Evolutionary conservation across 1,284 basidiomycete genomes (phyloP).

Genomic region (Ceratobasidium sp.): DNA sequence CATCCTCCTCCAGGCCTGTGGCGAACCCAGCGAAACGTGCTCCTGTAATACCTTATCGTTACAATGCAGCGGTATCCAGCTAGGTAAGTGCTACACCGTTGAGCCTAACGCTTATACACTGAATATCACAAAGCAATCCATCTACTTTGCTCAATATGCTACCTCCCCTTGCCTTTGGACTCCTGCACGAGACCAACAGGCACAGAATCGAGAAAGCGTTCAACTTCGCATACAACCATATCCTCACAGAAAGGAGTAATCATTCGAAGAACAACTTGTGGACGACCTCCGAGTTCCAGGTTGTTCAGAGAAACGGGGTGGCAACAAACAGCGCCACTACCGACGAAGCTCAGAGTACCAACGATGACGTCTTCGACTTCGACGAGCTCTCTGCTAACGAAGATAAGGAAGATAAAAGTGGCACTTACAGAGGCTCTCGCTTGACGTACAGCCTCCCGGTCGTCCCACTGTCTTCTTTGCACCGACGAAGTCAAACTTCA

Average conservation of each 20-base stretch:
- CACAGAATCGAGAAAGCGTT: not conserved
- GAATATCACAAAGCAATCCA: too few species aligned
- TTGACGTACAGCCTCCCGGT: too few species aligned
- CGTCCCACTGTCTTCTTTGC: not conserved
- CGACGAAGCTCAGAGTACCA: not conserved
- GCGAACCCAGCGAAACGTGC: too few species aligned
- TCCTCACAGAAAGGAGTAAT: not conserved
- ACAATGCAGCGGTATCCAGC: too few species aligned
- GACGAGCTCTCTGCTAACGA: not conserved
- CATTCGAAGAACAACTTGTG: not conserved
- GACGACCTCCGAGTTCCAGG: not conserved
- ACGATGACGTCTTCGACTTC: not conserved
- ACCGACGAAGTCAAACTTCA: not conserved
- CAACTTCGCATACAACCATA: not conserved
- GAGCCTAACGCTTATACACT: too few species aligned
- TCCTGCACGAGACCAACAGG: not conserved
- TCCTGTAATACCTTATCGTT: too few species aligned
- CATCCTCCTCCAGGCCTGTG: too few species aligned
- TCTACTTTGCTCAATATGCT: not conserved
- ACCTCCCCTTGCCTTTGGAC: not conserved
- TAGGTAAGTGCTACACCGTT: too few species aligned
- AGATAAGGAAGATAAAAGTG: not conserved
- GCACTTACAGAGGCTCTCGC: too few species aligned
- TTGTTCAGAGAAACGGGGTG: not conserved
- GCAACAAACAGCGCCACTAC: not conserved